These are phyloP conservation scores for Fusarium pseudocircinatum DNA, from an alignment of 2,329 filamentous ascomycete genomes.

Conservation along the genomic window DNA sequence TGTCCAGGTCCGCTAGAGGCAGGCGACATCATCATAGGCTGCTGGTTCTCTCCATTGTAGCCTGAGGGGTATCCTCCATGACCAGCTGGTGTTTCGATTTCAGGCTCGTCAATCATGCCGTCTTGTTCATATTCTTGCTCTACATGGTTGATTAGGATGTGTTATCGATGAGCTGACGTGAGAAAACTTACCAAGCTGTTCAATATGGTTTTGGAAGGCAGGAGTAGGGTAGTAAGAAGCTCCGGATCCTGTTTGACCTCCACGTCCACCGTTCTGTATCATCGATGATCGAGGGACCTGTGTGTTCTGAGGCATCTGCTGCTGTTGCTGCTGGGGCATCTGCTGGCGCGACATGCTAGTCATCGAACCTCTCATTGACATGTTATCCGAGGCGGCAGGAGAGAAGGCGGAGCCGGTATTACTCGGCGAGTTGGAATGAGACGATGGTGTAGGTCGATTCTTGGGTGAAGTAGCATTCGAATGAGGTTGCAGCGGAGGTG, in stretches of 20 bases:
- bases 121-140: constrained; percentile 97
- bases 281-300: constrained; percentile 45
- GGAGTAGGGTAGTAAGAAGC: constrained; percentile 81
- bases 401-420: constrained; percentile 58
- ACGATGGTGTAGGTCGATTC: constrained; percentile 83
- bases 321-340: constrained; percentile 43
- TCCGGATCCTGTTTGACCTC: constrained; percentile 52
- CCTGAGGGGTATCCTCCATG: constrained; percentile 71
- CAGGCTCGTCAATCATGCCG: constrained; percentile 87
- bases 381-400: constrained; percentile 58
- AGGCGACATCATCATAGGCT: constrained; percentile 55
- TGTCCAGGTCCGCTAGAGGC: constrained; percentile 51
- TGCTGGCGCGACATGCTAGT: constrained; percentile 46
- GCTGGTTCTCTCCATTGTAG: constrained; percentile 59
- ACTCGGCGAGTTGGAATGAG: constrained; percentile 71
- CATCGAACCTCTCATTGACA: constrained; percentile 55
- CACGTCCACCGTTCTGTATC: constrained; percentile 50
- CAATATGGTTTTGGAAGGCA: constrained; percentile 89
- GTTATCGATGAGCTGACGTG: constrained; percentile 61
- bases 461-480: constrained; percentile 73
- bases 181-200: constrained; percentile 84
- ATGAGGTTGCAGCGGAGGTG: constrained; percentile 57
- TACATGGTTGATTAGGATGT: constrained; percentile 74
- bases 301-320: constrained; percentile 40
- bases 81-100: constrained; percentile 73